Evolutionary conservation across 768 basidiomycete genomes (phyloP).

Genomic region (Mrakia frigida): DNA sequence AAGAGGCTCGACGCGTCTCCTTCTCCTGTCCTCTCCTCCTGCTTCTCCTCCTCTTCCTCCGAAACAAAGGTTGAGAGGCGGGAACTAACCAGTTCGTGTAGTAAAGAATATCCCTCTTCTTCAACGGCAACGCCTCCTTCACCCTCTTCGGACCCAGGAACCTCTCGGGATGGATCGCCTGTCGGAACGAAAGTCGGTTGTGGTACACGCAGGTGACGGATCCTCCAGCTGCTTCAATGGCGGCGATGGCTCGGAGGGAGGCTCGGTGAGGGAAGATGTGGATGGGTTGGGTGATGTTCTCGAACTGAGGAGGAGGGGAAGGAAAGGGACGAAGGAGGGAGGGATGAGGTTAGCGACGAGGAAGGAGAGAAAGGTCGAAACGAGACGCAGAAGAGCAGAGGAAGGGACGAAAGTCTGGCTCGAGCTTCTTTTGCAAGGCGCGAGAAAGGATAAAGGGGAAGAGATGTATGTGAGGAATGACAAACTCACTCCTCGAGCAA

Average conservation of each 20-base stretch:
- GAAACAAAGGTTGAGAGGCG: background rate
- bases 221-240: conserved; percentile 76
- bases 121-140: conserved; percentile 37
- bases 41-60: background rate
- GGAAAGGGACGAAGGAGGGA: background rate
- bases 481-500: conserved; percentile 62
- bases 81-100: conserved; percentile 36
- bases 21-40: no score
- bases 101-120: conserved; percentile 39
- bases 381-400: background rate
- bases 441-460: background rate
- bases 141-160: conserved; percentile 36
- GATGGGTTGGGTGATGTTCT: conserved; percentile 51
- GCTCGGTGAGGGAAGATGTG: conserved; percentile 79
- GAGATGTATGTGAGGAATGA: background rate
- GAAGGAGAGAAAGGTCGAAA: background rate
- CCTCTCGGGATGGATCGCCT: conserved; percentile 43
- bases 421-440: no score
- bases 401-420: background rate
- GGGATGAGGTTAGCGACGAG: background rate
- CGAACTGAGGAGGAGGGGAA: conserved; percentile 33
- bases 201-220: conserved; percentile 85
- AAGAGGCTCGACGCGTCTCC: background rate
- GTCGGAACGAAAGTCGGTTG: conserved; percentile 75
- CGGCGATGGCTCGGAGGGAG: conserved; percentile 75